Evolutionary conservation across 805 yeast genomes (phyloP).

Genomic region (Vanderwaltozyma tropicalis): DNA sequence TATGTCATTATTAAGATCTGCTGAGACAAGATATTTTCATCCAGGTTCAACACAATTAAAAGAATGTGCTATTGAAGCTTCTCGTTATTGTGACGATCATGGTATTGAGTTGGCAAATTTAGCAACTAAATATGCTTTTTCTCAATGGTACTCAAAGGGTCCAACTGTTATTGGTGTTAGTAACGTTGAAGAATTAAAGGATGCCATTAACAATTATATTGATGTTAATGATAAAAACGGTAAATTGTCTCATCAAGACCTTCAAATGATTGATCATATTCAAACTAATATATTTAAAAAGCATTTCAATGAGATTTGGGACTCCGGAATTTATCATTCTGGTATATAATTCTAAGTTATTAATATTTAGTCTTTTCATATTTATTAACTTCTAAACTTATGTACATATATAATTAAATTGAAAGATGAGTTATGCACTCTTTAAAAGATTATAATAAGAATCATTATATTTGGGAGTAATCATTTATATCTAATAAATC

Average conservation of each 20-base stretch:
- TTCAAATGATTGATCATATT: slow-evolving; percentile 33
- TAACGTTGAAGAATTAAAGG: slow-evolving; percentile 47
- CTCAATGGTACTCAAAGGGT: slow-evolving; percentile 45
- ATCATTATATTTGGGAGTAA: too few species aligned
- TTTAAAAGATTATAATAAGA: too few species aligned
- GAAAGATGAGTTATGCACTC: too few species aligned
- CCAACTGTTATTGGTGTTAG: slow-evolving; percentile 75
- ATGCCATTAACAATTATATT: slow-evolving; percentile 52
- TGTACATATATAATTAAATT: too few species aligned
- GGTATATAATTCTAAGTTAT: background rate
- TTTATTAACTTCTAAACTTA: too few species aligned
- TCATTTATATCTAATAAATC: too few species aligned
- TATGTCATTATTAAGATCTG: slow-evolving; percentile 73
- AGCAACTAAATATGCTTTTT: slow-evolving; percentile 66
- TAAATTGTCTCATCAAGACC: slow-evolving; percentile 34
- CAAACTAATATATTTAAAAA: slow-evolving; percentile 37
- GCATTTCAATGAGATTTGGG: slow-evolving; percentile 61
- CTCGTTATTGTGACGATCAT: slow-evolving; percentile 34
- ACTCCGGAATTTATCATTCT: slow-evolving; percentile 16
- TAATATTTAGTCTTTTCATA: too few species aligned
- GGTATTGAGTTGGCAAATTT: slow-evolving; percentile 66
- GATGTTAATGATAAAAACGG: slow-evolving; percentile 26
- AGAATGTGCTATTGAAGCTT: slow-evolving; percentile 34
- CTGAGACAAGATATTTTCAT: slow-evolving; percentile 62
- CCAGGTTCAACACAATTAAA: slow-evolving; percentile 61